Conservation (phyloP, 192 early-diverging fungal genomes). For the Coemansia sp. region DNA sequence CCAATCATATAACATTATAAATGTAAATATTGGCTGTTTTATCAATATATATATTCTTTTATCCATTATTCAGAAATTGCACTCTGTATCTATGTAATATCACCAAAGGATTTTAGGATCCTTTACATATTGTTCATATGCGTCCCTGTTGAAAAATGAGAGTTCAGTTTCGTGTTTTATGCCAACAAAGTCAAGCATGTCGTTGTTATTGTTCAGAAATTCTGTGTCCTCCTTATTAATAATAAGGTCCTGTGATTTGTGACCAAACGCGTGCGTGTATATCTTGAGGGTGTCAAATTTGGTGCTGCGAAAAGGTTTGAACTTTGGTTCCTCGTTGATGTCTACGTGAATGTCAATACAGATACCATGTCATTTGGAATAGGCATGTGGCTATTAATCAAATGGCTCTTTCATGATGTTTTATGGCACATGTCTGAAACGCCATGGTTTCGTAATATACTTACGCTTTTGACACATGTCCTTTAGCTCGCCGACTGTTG, state of each 20-base stretch:
- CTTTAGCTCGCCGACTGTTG: constrained; percentile 61
- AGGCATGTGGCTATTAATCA: neutral
- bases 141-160: constrained; percentile 71
- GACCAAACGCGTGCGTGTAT: constrained; percentile 43
- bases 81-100: neutral
- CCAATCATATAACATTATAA: too few species aligned
- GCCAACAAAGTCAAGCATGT: constrained; percentile 54
- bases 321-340: constrained; percentile 29
- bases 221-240: constrained; percentile 80
- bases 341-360: constrained; percentile 12
- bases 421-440: neutral
- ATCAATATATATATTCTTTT: too few species aligned
- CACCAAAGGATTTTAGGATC: constrained; percentile 85
- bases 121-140: constrained; percentile 70
- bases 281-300: constrained; percentile 44
- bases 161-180: constrained; percentile 80
- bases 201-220: constrained; percentile 61
- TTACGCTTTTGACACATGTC: constrained; percentile 24
- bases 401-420: neutral
- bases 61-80: neutral
- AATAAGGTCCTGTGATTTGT: constrained; percentile 79
- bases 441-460: neutral
- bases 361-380: neutral
- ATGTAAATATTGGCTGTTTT: too few species aligned
- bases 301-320: constrained; percentile 33